Base-by-base conservation (phyloP, 2,329 filamentous ascomycete species). In the Neofusicoccum kwambonambiense region DNA sequence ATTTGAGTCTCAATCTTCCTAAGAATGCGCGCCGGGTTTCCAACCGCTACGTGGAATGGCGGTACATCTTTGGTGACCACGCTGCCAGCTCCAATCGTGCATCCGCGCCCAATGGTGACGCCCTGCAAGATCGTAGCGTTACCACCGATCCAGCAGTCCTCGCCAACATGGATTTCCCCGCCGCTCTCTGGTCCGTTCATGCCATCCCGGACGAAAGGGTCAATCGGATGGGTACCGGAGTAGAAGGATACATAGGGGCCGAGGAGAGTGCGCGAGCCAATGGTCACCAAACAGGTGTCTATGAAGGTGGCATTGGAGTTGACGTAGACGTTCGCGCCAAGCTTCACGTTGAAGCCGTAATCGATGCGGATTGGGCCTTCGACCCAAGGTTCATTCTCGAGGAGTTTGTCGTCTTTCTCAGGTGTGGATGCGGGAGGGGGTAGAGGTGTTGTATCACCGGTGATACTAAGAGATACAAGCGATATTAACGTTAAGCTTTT, bases 191-290 rank as follows among this genome's bases (percentile, higher is more conserved):
- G 27, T 7, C 5, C 27, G 44, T 17, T 8, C 6, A 19, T 88
- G 0, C 92, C 92, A 71, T 93, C 89, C 35, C 92, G 86, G 5
- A 94, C 69, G 0, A 82, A 83, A 0, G 91, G 90, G 69, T 96
- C 91, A 0, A 93, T 77, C 2, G 92, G 92, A 76, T 97, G 93
- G 0, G 85, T 88, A 1, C 86, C 93, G 45, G 86, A 86, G 74
- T 86, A 96, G 69, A 96, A 86, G 42, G 82, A 87, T 47, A 92
- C 90, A 72, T 91, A 90, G 1, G 92, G 91, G 0, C 91, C 93
- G 45, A 95, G 80, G 34, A 97, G 79, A 1, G 91, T 94, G 61
- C 92, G 87, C 4, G 88, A 85, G 0, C 93, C 93, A 54, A 96
- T 86, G 0, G 83, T 87, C 64, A 96, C 89, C 35, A 82, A 77